Percentiles rank a stretch among this genome's conserved stretches.
Conservation (phyloP, 805 yeast genomes). For the Candida takata region DNA sequence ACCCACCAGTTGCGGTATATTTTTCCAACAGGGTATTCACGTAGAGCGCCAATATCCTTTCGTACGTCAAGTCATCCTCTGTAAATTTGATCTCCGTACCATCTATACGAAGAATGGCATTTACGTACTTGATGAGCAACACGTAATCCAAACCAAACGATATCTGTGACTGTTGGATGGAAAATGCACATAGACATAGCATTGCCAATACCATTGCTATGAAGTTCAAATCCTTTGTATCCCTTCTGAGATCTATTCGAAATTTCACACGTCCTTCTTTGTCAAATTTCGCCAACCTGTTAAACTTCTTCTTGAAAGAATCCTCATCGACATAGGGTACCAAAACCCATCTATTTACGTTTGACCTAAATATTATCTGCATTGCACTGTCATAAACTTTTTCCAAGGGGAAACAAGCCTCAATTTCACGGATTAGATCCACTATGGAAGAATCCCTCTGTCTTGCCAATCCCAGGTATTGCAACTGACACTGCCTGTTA, state of each 20-base stretch:
- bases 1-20: conserved; percentile 12
- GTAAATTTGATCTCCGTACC: conserved; percentile 7
- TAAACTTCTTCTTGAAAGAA: conserved; percentile 3
- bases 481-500: not conserved
- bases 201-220: conserved; percentile 7
- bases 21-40: conserved; percentile 9
- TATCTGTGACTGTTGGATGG: conserved; percentile 6
- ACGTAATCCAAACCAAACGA: conserved; percentile 5
- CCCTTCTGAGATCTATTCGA: not conserved
- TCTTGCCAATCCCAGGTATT: not conserved
- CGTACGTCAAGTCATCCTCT: conserved; percentile 6
- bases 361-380: conserved; percentile 8
- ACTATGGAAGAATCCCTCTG: conserved; percentile 4
- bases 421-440: conserved; percentile 7
- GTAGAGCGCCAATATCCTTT: conserved; percentile 5
- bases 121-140: conserved; percentile 9
- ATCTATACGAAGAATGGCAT: conserved; percentile 10
- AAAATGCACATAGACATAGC: conserved; percentile 6
- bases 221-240: conserved; percentile 4
- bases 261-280: conserved; percentile 5
- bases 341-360: conserved; percentile 7
- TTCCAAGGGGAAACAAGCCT: conserved; percentile 6
- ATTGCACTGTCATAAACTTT: conserved; percentile 1
- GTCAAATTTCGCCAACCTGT: conserved; percentile 1
- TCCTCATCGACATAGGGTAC: conserved; percentile 11